Base-by-base conservation (phyloP, 2,329 filamentous ascomycete species). In the Ophiostoma sp. region DNA sequence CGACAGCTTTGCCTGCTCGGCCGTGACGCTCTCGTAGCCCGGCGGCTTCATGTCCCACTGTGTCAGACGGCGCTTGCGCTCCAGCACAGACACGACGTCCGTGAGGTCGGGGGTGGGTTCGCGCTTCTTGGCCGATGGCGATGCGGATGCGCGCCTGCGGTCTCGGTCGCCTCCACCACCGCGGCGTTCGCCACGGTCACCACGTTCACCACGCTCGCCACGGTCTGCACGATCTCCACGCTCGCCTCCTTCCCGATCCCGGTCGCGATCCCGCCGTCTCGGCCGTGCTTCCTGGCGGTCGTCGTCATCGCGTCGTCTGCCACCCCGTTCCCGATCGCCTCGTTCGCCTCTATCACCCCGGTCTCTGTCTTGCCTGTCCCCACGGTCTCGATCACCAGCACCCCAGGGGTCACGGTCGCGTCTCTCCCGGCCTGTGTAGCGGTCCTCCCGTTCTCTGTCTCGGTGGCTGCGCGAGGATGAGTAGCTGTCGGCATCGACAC, bases 41-140 rank as follows among this genome's bases (percentile, higher is more conserved):
- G 93, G 92, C 5, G 95, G 95, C 81, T 99, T 99, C 78, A 99
- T 97, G 78, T 99, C 96, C 95, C 95, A 99, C 79, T 99, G 96
- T 47, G 93, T 98, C 83, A 99, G 82, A 70, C 95, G 90, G 74
- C 96, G 89, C 83, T 93, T 95, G 74, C 94, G 89, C 75, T 94
- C 89, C 72, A 93, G 82, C 69, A 99, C 84, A 4, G 92, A 86
- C n/a, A 90, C 83, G 70, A 96, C 82, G 75, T 96, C 88, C 70
- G 93, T 96, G 76, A 99, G 82, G 78, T 99, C 96, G 47, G 95
- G 96, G 0, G 95, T 99, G 7, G 95, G 92, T 79, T 99, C 95
- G 78, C 92, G 90, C 81, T 94, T 95, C 82, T 96, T 96, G 9
- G 88, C 87, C 41, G 91, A 90, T 49, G 93, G 91, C 62, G 89